These are phyloP conservation scores for Telfairia occidentalis DNA, from an alignment of 331 rosid species.

Conservation along the genomic window DNA sequence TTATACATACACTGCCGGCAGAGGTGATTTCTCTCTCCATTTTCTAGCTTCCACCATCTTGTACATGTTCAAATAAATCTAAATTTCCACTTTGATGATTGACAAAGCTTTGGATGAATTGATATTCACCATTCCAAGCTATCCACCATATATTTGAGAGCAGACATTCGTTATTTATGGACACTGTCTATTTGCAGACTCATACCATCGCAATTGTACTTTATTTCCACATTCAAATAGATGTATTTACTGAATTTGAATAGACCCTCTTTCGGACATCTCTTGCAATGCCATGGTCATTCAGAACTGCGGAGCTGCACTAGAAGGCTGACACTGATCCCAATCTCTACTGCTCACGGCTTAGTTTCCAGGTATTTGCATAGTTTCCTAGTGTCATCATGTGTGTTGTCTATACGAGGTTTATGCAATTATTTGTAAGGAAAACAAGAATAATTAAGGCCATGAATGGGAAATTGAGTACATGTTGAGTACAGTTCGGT, in stretches of 20 bases:
- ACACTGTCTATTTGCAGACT: background rate
- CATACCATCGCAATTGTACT: background rate
- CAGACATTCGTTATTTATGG: background rate
- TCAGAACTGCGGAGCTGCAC: background rate
- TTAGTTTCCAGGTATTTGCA: constrained; percentile 1
- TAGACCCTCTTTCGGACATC: constrained; percentile 5
- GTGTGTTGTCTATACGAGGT: background rate
- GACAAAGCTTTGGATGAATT: background rate
- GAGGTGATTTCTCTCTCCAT: background rate
- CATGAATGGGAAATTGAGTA: background rate
- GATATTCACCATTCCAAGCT: background rate
- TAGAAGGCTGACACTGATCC: background rate
- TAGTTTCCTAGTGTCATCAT: background rate
- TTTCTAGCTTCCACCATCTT: background rate
- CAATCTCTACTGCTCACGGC: background rate
- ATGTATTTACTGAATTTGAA: constrained; percentile 2
- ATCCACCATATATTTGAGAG: background rate
- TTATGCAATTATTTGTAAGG: background rate
- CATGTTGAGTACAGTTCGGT: background rate
- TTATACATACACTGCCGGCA: background rate
- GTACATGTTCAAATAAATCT: background rate
- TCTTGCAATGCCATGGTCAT: background rate
- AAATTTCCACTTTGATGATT: background rate
- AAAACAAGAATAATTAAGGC: background rate
- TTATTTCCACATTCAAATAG: background rate